Evolutionary conservation across 176 grass and related monocot genomes (phyloP).

Genomic region (Aechmea fasciata): DNA sequence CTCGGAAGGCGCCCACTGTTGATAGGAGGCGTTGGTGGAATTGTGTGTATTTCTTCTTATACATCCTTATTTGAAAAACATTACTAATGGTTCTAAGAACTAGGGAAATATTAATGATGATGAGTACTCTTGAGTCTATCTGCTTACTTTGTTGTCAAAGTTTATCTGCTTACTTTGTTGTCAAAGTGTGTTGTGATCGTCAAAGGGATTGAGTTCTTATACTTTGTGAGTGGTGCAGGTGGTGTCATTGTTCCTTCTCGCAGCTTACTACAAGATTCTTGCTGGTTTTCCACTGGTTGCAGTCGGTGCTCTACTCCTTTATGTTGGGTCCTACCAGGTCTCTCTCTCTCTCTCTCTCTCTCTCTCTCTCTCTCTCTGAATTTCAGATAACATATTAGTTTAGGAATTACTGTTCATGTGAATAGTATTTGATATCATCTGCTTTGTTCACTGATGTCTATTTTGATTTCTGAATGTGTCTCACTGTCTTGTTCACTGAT

Average conservation of each 20-base stretch:
- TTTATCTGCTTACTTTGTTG: background rate
- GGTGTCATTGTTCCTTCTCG: constrained; percentile 72
- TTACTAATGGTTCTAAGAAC: background rate
- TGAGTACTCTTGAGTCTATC: too few species aligned
- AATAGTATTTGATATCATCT: too few species aligned
- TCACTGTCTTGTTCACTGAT: too few species aligned
- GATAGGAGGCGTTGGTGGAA: constrained; percentile 85
- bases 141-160: background rate
- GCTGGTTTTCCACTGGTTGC: constrained; percentile 55
- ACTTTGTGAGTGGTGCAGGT: constrained; percentile 41
- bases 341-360: constrained; percentile 27
- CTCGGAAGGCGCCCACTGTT: constrained; percentile 80
- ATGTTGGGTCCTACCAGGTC: constrained; percentile 89
- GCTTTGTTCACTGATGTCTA: too few species aligned
- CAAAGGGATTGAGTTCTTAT: background rate
- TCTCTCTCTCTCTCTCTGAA: constrained; percentile 15
- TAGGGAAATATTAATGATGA: too few species aligned
- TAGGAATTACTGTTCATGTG: too few species aligned
- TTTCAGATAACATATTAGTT: background rate
- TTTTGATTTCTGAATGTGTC: too few species aligned
- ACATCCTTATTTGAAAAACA: background rate
- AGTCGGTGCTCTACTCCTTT: constrained; percentile 86
- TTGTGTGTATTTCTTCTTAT: constrained; percentile 43
- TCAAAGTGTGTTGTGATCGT: background rate
- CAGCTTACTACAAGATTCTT: constrained; percentile 92